Conservation (phyloP, 1,139 yeast genomes). For the Lodderomyces metapsilosis region DNA sequence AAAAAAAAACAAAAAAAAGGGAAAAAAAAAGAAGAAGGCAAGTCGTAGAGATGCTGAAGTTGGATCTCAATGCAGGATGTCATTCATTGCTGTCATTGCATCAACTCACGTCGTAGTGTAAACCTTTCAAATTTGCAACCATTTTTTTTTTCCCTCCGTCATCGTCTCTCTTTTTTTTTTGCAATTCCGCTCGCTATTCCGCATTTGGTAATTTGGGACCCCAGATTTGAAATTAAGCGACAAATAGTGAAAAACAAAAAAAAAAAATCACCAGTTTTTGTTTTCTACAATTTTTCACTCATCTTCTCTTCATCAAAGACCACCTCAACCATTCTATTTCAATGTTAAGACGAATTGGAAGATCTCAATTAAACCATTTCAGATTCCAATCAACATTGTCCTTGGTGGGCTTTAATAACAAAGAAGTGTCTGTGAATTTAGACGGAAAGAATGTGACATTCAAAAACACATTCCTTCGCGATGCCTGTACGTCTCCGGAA, state of each 20-base stretch:
- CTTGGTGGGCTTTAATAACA: constrained; percentile 8
- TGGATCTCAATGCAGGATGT: neutral
- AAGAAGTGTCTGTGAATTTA: constrained; percentile 13
- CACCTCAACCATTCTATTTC: neutral
- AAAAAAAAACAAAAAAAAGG: too few species aligned
- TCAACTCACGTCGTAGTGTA: neutral
- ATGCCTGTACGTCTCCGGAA: constrained; percentile 50
- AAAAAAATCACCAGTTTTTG: constrained; percentile 2
- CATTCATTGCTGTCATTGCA: neutral
- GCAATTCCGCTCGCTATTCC: too few species aligned
- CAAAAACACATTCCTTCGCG: constrained; percentile 61
- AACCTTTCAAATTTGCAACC: neutral
- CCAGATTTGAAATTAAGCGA: neutral
- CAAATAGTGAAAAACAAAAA: neutral
- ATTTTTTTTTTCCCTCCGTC: neutral
- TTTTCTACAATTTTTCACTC: too few species aligned
- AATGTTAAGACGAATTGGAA: neutral
- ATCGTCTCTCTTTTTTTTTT: neutral
- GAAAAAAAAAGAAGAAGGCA: too few species aligned
- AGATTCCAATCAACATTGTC: constrained; percentile 10
- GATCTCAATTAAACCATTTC: constrained; percentile 1
- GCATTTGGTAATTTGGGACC: too few species aligned
- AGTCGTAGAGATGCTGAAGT: too few species aligned
- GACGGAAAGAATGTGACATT: constrained; percentile 36
- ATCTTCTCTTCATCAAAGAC: too few species aligned